Base-by-base conservation (phyloP, 163 green algal species). In the Chlorella variabilis region DNA sequence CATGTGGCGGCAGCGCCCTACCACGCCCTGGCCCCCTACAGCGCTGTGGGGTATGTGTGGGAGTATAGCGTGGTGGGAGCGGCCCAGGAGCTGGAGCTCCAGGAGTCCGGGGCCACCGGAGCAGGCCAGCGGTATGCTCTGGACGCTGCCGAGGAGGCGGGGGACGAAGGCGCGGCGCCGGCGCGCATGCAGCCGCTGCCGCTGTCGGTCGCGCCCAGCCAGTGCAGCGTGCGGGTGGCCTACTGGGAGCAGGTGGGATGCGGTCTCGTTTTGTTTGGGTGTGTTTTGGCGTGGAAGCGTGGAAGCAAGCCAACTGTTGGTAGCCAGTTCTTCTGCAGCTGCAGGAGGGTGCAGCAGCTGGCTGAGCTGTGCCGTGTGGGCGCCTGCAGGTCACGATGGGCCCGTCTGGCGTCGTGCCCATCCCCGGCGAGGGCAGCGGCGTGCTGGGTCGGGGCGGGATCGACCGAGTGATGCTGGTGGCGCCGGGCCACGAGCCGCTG, bases 391-490 rank as follows among this genome's bases (percentile, higher is more conserved):
- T 86, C 15, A 45, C 79, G 21, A 84, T 84, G 71, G 56, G 36
- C 1, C 54, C 51, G 8, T 62, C 68, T 5, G 89, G 88, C 2
- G 15, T 89, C 29, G 20, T 49, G 13, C 65, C 42, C 48, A 81
- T 93, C 27, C 80, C 70, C 20, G 85, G 81, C n/a, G 86, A 87
- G 62, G 62, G 66, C 42, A 80, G 68, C n/a, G 82, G 71, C 23
- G 74, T 77, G 39, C 63, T 93, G 21, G 89, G 89, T 5, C 77
- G 88, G 1, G 88, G 85, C n/a, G 75, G 81, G 33, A 41, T 89
- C 31, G 83, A 91, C 68, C 75, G 87, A 2, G 80, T 83, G 45
- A 62, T 93, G 42, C 69, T 79, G 29, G 69, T 93, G 27, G 69
- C 74, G 8, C 84, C 86, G 48, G 85, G 83, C 45, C 59, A 39